Base-by-base conservation (phyloP, 106 monocot species). In the Triglochin maritima region DNA sequence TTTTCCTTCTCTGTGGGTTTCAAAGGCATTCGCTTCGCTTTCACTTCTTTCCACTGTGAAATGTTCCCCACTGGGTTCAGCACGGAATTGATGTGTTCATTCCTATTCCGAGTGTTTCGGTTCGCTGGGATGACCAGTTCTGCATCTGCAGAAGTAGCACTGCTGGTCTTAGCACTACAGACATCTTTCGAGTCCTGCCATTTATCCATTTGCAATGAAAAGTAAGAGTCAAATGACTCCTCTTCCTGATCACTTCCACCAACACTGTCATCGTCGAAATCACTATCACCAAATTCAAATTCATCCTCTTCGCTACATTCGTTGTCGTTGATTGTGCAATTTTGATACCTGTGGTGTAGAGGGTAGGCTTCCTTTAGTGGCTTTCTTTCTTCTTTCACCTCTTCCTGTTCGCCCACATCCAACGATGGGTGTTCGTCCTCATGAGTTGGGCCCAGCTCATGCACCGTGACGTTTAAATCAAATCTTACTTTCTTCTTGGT, bases 31-130 rank as follows among this genome's bases (percentile, higher is more conserved):
- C 59, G 58, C 43, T 71, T 75, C 10, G 49, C 64, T 71, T 87
- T 87, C 6, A 65, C 80, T 66, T 78, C 82, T 69, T 85, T 87
- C 92, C 92, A 88, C 68, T 83, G 85, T 4, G 80, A 72, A 5
- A 87, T 17, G 61, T 92, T 92, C 60, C 88, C 85, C 7, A 92
- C 87, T 0, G 92, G 87, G 62, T 85, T 92, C 52, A 88, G 74
- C 53, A 92, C 87, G 0, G 87, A 64, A 50, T 82, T 75, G 43
- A 87, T 80, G 46, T 66, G 86, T 53, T 79, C 74, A 59, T 81
- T 90, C 42, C 90, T 66, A 62, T 87, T 85, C 4, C 84, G 60
- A 4, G 66, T 51, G 46, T 12, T 67, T 3, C 47, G 56, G 44
- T 11, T 46, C 7, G 52, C 45, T 17, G 41, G 11, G 52, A 81